Evolutionary conservation across 2,329 filamentous ascomycete genomes (phyloP).

Genomic region (Coniochaeta prunicola): DNA sequence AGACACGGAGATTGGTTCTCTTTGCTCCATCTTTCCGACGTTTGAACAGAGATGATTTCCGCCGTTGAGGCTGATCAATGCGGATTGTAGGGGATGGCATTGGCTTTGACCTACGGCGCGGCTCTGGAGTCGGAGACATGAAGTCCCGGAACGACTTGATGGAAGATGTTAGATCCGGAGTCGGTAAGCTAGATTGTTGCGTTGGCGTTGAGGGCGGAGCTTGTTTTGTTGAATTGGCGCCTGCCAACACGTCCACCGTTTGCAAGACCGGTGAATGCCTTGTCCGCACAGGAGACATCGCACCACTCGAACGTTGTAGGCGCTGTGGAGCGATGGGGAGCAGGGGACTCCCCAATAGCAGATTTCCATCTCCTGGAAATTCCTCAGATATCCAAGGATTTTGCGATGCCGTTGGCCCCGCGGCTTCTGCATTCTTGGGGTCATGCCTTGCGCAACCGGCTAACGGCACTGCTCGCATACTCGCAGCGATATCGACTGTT

Average conservation of each 20-base stretch:
- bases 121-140: slow-evolving; percentile 39
- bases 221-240: not conserved
- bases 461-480: not conserved
- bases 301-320: not conserved
- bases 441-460: not conserved
- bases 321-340: not conserved
- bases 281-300: not conserved
- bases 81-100: slow-evolving; percentile 12
- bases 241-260: not conserved
- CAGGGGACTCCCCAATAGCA: not conserved
- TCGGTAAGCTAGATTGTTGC: slow-evolving; percentile 23
- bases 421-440: not conserved
- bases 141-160: slow-evolving; percentile 47
- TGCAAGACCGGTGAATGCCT: not conserved
- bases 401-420: not conserved
- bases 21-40: slow-evolving; percentile 14
- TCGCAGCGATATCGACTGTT: not conserved
- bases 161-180: slow-evolving; percentile 39
- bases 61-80: not conserved
- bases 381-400: not conserved
- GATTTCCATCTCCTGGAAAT: not conserved
- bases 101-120: slow-evolving; percentile 8
- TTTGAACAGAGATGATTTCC: not conserved
- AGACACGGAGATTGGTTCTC: slow-evolving; percentile 19
- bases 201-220: slow-evolving; percentile 18